Conservation (phyloP, 208 protist genomes). For the Trypanosoma platydactyli region DNA sequence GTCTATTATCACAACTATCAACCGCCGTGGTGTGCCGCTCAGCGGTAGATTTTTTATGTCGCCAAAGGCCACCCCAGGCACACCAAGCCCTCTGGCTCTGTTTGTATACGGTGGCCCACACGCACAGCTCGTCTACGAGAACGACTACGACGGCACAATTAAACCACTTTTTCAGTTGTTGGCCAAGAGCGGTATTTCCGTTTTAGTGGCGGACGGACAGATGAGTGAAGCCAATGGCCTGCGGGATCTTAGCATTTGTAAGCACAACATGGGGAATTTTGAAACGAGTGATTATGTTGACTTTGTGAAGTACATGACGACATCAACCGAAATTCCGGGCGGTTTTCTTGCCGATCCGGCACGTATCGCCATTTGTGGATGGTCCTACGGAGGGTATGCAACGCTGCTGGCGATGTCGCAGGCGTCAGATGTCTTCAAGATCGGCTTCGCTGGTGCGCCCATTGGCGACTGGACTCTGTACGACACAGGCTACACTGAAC, state of each 20-base stretch:
- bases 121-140: conserved; percentile 78
- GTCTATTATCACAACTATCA: conserved; percentile 55
- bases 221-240: conserved; percentile 87
- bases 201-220: conserved; percentile 82
- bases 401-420: conserved; percentile 86
- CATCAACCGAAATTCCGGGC: conserved; percentile 21
- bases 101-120: conserved; percentile 88
- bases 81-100: conserved; percentile 55
- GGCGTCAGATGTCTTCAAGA: conserved; percentile 73
- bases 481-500: conserved; percentile 90
- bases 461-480: conserved; percentile 89
- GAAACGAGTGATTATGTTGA: conserved; percentile 86
- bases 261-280: conserved; percentile 83
- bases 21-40: conserved; percentile 65
- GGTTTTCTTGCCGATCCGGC: conserved; percentile 57
- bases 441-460: conserved; percentile 82
- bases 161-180: conserved; percentile 62
- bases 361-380: conserved; percentile 85
- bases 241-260: conserved; percentile 74
- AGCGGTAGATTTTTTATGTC: conserved; percentile 69
- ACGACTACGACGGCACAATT: conserved; percentile 53
- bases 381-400: conserved; percentile 90
- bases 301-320: conserved; percentile 50
- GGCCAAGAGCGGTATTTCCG: conserved; percentile 69
- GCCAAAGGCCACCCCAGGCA: conserved; percentile 19